These are phyloP conservation scores for Barnettozyma salicaria DNA, from an alignment of 805 yeast genomes.

Conservation along the genomic window DNA sequence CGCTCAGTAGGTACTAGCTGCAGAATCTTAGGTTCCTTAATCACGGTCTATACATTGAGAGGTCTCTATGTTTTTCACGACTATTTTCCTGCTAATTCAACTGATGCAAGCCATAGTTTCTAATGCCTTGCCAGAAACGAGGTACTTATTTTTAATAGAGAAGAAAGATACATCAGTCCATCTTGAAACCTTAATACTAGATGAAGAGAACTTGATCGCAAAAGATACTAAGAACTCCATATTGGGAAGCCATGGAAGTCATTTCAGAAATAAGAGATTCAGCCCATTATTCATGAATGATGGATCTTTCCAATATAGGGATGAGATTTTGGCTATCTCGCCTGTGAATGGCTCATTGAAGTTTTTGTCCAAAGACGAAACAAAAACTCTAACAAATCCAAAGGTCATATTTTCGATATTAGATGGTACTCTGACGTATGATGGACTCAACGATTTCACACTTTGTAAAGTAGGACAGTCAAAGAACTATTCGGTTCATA, in stretches of 20 bases:
- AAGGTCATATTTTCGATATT: slow-evolving; percentile 14
- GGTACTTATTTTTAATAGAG: neutral
- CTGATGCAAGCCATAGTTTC: too few relatives aligned
- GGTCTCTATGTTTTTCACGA: too few relatives aligned
- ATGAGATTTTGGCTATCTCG: neutral
- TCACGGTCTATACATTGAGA: too few relatives aligned
- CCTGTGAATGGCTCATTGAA: slow-evolving; percentile 3
- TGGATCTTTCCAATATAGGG: neutral
- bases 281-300: neutral
- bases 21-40: too few relatives aligned
- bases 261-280: neutral
- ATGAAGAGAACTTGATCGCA: too few relatives aligned
- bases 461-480: slow-evolving; percentile 6
- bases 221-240: neutral
- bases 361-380: neutral
- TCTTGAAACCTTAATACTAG: too few relatives aligned
- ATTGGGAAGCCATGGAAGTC: neutral
- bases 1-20: too few relatives aligned
- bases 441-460: slow-evolving; percentile 10
- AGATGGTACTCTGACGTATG: slow-evolving; percentile 15
- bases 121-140: neutral
- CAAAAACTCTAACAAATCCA: neutral
- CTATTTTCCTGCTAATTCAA: too few relatives aligned
- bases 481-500: slow-evolving; percentile 13
- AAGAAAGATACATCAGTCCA: too few relatives aligned